Conservation (phyloP, 2,329 filamentous ascomycete species). For the Colletotrichum plurivorum region DNA sequence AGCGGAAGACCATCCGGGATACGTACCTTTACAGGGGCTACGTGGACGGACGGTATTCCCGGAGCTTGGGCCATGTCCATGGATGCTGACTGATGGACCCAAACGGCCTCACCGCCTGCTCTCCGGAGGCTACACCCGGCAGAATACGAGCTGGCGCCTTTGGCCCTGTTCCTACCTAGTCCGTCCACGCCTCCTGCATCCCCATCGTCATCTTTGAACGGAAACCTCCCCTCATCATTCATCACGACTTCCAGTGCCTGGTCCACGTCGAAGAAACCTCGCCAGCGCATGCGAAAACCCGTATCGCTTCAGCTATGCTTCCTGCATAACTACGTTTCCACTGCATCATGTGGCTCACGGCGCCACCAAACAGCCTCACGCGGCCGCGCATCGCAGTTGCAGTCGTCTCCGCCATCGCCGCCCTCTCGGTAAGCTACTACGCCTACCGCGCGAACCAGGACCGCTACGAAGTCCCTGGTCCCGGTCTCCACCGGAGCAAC, state of each 20-base stretch:
- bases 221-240: background rate
- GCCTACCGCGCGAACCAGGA: constrained; percentile 60
- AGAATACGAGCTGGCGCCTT: constrained; percentile 32
- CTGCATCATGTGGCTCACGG: constrained; percentile 61
- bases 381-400: constrained; percentile 70
- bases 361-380: constrained; percentile 66
- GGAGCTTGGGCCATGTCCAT: constrained; percentile 9
- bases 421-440: constrained; percentile 71
- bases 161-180: constrained; percentile 7
- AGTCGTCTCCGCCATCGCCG: constrained; percentile 68
- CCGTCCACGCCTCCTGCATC: too few species aligned
- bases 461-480: constrained; percentile 43
- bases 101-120: constrained; percentile 16
- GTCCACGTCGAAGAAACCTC: too few species aligned
- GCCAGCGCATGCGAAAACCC: background rate
- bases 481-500: constrained; percentile 74
- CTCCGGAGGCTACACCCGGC: background rate
- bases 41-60: too few species aligned
- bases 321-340: constrained; percentile 31
- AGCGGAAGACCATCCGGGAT: constrained; percentile 12
- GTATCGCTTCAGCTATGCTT: constrained; percentile 30
- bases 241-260: background rate
- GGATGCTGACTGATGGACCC: constrained; percentile 17
- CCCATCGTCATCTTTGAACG: background rate
- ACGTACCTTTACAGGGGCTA: constrained; percentile 4